Conservation (phyloP, 257 asterid genomes). For the Fraxinus cuspidata region DNA sequence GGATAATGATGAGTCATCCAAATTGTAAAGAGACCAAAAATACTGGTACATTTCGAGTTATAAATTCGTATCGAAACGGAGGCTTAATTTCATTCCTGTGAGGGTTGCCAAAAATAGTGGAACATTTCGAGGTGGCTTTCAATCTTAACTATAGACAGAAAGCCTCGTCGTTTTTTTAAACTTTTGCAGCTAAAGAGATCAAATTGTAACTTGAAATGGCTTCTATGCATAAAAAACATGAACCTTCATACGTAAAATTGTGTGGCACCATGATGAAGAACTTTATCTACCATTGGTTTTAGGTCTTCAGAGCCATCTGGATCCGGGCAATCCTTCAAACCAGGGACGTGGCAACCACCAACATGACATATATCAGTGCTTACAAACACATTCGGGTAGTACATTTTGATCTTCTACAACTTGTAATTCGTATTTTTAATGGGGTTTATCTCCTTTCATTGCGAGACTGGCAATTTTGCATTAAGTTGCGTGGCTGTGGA, state of each 20-base stretch:
- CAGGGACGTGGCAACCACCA: conserved; percentile 98
- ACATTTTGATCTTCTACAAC: neutral
- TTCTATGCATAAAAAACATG: neutral
- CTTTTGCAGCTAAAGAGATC: neutral
- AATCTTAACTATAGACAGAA: neutral
- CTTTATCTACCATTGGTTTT: conserved; percentile 28
- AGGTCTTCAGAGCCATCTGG: conserved; percentile 88
- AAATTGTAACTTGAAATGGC: neutral
- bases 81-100: too few relatives aligned
- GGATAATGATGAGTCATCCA: too few relatives aligned
- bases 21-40: too few relatives aligned
- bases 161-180: neutral
- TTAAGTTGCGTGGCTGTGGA: neutral
- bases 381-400: neutral
- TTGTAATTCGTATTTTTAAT: neutral
- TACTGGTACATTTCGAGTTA: too few relatives aligned
- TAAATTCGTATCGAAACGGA: too few relatives aligned
- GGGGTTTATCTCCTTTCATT: neutral
- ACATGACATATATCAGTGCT: conserved; percentile 34
- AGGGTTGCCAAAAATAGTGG: too few relatives aligned
- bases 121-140: neutral
- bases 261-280: neutral
- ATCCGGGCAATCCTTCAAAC: conserved; percentile 79
- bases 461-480: neutral
- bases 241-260: neutral